phyloP scores from a whole-genome alignment of 2,329 filamentous ascomycete genomes.

The Sclerotinia spermophila region DNA sequence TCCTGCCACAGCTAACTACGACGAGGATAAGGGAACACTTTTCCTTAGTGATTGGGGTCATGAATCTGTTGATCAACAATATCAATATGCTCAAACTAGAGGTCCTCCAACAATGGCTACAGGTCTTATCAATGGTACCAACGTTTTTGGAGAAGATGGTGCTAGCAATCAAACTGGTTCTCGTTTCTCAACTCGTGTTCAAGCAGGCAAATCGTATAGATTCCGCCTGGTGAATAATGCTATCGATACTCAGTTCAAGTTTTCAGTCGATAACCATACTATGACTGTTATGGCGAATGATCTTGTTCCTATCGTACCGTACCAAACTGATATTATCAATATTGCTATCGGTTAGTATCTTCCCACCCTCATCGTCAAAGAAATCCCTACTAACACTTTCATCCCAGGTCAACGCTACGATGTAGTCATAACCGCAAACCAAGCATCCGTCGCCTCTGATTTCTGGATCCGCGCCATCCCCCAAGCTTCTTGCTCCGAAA shows the following conservation, averaged over 20 bases:
- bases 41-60: constrained; percentile 36
- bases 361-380: not conserved
- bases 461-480: constrained; percentile 58
- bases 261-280: constrained; percentile 47
- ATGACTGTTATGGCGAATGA: constrained; percentile 63
- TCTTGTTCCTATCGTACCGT: constrained; percentile 39
- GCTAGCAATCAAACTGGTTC: constrained; percentile 16
- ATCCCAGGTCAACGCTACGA: constrained; percentile 42
- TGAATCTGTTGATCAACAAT: constrained; percentile 28
- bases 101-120: constrained; percentile 35
- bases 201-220: constrained; percentile 42
- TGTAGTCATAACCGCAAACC: constrained; percentile 45
- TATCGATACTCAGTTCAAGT: constrained; percentile 44
- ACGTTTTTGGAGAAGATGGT: constrained; percentile 21
- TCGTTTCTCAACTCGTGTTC: constrained; percentile 37
- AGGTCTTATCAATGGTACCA: constrained; percentile 31
- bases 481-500: constrained; percentile 53
- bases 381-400: not conserved
- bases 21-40: constrained; percentile 57
- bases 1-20: constrained; percentile 55
- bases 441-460: constrained; percentile 39
- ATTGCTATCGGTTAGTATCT: constrained; percentile 47
- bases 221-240: constrained; percentile 45
- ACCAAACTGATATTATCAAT: constrained; percentile 45
- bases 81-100: constrained; percentile 21